Evolutionary conservation across 2,329 filamentous ascomycete species (phyloP).

Genomic region (Corniculantispora saksenae): DNA sequence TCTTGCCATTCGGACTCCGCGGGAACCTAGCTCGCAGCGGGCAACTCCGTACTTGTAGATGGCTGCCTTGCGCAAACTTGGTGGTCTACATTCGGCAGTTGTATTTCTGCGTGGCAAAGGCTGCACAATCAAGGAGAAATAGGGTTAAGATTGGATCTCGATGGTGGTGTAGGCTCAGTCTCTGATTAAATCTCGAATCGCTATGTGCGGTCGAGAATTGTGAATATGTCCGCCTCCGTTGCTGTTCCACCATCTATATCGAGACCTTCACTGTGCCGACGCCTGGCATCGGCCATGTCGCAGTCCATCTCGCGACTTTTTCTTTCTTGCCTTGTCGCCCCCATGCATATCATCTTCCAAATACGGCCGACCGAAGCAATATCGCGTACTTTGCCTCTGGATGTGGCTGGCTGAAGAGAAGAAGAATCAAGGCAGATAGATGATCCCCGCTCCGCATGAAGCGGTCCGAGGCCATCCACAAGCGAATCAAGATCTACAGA

Average conservation of each 20-base stretch:
- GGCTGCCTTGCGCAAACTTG: neutral
- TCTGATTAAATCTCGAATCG: neutral
- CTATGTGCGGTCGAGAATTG: neutral
- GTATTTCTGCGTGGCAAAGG: neutral
- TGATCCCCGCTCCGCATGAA: neutral
- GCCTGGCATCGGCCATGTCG: too few species aligned
- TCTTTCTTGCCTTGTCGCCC: neutral
- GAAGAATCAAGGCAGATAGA: neutral
- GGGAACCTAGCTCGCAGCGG: neutral
- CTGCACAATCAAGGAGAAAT: neutral
- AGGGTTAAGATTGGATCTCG: neutral
- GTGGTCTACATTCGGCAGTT: neutral
- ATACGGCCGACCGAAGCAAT: neutral
- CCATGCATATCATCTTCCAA: neutral
- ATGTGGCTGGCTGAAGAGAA: neutral
- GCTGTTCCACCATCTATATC: neutral
- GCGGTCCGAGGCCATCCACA: neutral
- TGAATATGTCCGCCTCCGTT: neutral
- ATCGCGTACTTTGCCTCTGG: neutral
- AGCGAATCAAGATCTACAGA: neutral
- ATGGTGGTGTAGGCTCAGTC: neutral
- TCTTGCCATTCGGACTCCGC: neutral
- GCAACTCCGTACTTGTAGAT: neutral
- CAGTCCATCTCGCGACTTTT: too few species aligned
- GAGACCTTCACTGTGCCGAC: neutral